phyloP scores from a whole-genome alignment of 2,329 filamentous ascomycete species.

The Arthrinium phaeospermum region DNA sequence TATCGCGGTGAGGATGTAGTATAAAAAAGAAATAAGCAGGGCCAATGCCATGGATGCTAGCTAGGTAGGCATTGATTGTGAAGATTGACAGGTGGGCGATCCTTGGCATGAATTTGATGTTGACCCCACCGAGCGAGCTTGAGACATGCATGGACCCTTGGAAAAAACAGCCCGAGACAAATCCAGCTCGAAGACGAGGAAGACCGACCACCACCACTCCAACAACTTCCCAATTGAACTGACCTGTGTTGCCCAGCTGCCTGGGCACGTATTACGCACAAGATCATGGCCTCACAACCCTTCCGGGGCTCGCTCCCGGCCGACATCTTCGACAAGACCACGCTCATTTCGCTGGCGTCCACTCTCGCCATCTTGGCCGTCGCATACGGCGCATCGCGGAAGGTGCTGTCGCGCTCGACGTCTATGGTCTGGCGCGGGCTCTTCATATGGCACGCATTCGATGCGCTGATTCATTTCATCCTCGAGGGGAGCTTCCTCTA shows the following conservation, averaged over 20 bases:
- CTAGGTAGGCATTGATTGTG: neutral
- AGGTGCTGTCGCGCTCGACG: constrained; percentile 53
- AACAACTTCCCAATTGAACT: constrained; percentile 5
- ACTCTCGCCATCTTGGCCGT: constrained; percentile 58
- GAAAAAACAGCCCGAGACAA: neutral
- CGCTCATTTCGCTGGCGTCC: constrained; percentile 62
- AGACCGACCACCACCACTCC: neutral
- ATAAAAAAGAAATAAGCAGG: too few relatives aligned
- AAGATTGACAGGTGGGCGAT: neutral
- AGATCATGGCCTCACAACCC: constrained; percentile 23
- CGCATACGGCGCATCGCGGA: constrained; percentile 56
- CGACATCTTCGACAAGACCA: constrained; percentile 65
- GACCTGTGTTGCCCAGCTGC: constrained; percentile 2
- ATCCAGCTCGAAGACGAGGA: neutral
- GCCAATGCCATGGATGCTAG: too few relatives aligned
- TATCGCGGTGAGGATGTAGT: too few relatives aligned
- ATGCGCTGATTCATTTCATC: constrained; percentile 87
- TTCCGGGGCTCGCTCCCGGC: constrained; percentile 48
- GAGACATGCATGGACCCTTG: neutral
- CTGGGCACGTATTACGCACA: neutral
- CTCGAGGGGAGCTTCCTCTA: constrained; percentile 93
- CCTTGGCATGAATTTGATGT: neutral
- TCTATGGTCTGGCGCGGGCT: constrained; percentile 70
- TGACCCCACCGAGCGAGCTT: neutral
- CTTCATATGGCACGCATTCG: constrained; percentile 95